Conservation (phyloP, 768 basidiomycete genomes). For the Jaapia argillacea region DNA sequence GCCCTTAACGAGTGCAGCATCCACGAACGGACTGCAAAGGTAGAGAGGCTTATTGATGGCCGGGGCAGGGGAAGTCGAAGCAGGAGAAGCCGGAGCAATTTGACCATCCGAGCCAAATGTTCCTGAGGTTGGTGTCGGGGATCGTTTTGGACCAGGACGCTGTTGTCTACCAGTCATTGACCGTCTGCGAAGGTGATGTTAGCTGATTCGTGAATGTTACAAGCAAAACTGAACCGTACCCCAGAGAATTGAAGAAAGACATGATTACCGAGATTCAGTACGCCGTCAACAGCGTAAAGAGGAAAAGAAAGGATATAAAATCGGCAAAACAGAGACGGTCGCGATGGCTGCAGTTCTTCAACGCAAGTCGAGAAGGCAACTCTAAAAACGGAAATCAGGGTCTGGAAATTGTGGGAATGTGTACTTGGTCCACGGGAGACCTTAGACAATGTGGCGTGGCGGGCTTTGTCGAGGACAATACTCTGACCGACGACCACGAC, state of each 20-base stretch:
- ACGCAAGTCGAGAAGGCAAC: too few relatives aligned
- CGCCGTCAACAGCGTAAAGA: neutral
- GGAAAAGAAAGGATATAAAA: too few relatives aligned
- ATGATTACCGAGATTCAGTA: conserved; percentile 32
- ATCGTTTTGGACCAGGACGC: conserved; percentile 43
- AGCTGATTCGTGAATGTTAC: neutral
- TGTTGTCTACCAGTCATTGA: neutral
- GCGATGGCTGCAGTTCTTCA: too few relatives aligned
- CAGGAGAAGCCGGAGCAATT: conserved; percentile 27
- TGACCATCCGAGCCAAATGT: conserved; percentile 38
- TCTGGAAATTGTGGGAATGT: too few relatives aligned
- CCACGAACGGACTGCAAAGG: conserved; percentile 89
- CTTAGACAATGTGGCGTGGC: too few relatives aligned
- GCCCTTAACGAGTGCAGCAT: conserved; percentile 92
- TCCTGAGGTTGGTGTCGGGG: conserved; percentile 66
- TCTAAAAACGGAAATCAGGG: too few relatives aligned
- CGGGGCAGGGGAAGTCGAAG: conserved; percentile 27
- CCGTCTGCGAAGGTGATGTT: neutral
- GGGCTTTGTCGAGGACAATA: too few relatives aligned
- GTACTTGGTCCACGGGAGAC: too few relatives aligned
- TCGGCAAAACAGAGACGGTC: too few relatives aligned
- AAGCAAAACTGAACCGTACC: conserved; percentile 31
- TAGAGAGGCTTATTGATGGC: conserved; percentile 58
- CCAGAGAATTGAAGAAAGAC: conserved; percentile 81
- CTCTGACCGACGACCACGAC: too few relatives aligned